Conservation (phyloP, 352 stramenopile genomes). For the Thraustotheca clavata region DNA sequence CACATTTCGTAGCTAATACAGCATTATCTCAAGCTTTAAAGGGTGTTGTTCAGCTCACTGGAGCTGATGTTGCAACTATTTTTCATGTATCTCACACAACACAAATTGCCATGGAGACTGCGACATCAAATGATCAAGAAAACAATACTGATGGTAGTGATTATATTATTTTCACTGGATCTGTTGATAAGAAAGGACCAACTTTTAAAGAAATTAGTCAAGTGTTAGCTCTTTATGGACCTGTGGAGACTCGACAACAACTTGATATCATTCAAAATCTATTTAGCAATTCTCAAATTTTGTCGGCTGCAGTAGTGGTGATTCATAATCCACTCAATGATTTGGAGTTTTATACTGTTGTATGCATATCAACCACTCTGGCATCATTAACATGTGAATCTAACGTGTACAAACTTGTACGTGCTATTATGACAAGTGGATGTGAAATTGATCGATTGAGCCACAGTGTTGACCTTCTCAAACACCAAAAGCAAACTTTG, state of each 20-base stretch:
- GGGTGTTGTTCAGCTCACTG: neutral
- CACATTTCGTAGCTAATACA: too few relatives aligned
- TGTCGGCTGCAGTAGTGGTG: neutral
- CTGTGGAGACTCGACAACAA: neutral
- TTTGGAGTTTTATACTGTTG: neutral
- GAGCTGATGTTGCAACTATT: neutral
- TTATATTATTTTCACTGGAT: too few relatives aligned
- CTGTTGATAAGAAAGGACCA: neutral
- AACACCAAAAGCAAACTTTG: neutral
- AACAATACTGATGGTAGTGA: too few relatives aligned
- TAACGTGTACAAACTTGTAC: conserved; percentile 5
- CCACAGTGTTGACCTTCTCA: neutral
- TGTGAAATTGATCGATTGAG: neutral
- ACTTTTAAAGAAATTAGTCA: neutral
- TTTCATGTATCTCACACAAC: neutral
- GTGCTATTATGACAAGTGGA: neutral
- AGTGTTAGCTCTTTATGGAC: neutral
- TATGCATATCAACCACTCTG: neutral
- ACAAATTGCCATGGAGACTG: neutral
- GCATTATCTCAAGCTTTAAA: neutral
- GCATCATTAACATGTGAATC: neutral
- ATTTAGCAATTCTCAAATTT: neutral
- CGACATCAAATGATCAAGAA: too few relatives aligned
- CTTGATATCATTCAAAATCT: neutral
- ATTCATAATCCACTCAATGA: neutral